Conservation (phyloP, 169 alveolate species). For the Besnoitia besnoiti region DNA sequence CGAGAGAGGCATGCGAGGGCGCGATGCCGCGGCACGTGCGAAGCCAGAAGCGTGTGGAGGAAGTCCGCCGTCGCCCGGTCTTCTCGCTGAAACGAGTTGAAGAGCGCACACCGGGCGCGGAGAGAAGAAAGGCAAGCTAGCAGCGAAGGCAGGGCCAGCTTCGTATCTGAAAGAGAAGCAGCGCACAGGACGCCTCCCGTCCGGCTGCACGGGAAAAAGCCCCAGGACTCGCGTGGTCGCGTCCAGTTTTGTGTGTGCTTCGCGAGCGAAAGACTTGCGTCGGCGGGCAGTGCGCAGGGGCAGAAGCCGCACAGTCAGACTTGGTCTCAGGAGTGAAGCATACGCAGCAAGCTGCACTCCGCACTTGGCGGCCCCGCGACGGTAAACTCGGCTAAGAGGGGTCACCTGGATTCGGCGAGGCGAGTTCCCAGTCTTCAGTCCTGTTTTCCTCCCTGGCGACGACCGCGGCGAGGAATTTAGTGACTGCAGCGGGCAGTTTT, state of each 20-base stretch:
- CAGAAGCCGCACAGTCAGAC: too few relatives aligned
- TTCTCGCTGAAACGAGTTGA: background rate
- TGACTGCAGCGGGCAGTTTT: background rate
- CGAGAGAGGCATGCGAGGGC: background rate
- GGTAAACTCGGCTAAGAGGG: too few relatives aligned
- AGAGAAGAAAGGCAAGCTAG: constrained; percentile 12
- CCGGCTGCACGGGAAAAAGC: too few relatives aligned
- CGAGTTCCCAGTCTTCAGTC: background rate
- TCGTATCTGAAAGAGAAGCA: background rate
- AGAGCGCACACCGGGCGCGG: background rate
- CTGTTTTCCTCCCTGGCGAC: background rate
- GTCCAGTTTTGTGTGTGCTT: too few relatives aligned
- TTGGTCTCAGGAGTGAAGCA: too few relatives aligned
- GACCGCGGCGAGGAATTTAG: background rate
- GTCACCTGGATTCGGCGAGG: background rate
- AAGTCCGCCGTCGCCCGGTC: constrained; percentile 28
- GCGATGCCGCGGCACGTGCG: background rate
- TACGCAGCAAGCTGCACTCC: too few relatives aligned
- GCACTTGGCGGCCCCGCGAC: too few relatives aligned
- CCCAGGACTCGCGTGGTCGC: too few relatives aligned
- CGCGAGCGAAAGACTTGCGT: too few relatives aligned
- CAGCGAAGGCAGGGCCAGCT: background rate
- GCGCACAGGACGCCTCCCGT: too few relatives aligned
- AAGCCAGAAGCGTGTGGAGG: background rate
- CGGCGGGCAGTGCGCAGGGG: too few relatives aligned